Evolutionary conservation across 2,329 filamentous ascomycete species (phyloP).

Genomic region (Lachnellula occidentalis): DNA sequence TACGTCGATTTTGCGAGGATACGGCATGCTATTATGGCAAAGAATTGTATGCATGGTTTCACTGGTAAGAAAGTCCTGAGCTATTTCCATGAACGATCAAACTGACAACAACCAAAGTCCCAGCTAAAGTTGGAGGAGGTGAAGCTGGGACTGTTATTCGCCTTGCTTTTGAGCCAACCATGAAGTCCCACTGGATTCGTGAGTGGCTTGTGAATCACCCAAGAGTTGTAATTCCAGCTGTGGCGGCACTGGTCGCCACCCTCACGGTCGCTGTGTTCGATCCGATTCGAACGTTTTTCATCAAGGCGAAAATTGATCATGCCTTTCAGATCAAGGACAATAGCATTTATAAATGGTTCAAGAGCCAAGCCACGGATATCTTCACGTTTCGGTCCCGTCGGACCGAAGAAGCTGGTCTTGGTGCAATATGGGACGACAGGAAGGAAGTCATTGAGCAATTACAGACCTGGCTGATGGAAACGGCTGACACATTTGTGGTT

Average conservation of each 20-base stretch:
- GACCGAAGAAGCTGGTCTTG: slow-evolving; percentile 62
- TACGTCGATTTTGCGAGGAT: slow-evolving; percentile 69
- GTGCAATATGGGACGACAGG: slow-evolving; percentile 80
- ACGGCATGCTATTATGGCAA: slow-evolving; percentile 28
- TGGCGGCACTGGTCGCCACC: slow-evolving; percentile 76
- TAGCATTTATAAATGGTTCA: slow-evolving; percentile 73
- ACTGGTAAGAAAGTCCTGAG: slow-evolving; percentile 28
- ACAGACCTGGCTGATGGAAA: slow-evolving; percentile 80
- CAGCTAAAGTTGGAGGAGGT: slow-evolving; percentile 65
- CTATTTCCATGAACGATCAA: too few relatives aligned
- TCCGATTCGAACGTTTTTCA: slow-evolving; percentile 88
- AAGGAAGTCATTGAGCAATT: slow-evolving; percentile 77
- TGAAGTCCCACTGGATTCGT: slow-evolving; percentile 72
- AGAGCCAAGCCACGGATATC: slow-evolving; percentile 62
- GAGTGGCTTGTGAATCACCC: slow-evolving; percentile 86
- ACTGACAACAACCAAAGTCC: slow-evolving; percentile 36
- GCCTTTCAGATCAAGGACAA: slow-evolving; percentile 71
- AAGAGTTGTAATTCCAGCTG: slow-evolving; percentile 74
- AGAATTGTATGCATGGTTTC: slow-evolving; percentile 74
- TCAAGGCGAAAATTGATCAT: slow-evolving; percentile 79
- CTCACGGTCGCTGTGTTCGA: slow-evolving; percentile 88
- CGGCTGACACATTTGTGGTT: slow-evolving; percentile 86
- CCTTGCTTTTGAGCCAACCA: slow-evolving; percentile 75
- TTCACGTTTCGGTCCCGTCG: slow-evolving; percentile 53
- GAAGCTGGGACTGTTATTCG: slow-evolving; percentile 71